These are phyloP conservation scores for Botrytis tulipae DNA, from an alignment of 2,329 filamentous ascomycete species.

Conservation along the genomic window DNA sequence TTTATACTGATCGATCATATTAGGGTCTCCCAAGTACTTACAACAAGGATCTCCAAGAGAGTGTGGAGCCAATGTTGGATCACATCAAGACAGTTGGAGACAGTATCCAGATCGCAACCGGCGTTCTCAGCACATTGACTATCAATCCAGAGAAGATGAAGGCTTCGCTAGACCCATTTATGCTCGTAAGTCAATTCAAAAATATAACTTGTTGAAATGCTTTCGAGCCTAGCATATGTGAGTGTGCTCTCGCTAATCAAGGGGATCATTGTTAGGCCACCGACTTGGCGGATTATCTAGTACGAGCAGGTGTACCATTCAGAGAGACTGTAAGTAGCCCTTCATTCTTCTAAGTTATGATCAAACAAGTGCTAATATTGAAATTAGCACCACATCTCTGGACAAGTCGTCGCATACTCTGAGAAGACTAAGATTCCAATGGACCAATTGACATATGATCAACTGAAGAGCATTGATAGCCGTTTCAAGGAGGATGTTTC, in stretches of 20 bases:
- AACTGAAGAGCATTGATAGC: slow-evolving; percentile 65
- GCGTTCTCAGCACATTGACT: slow-evolving; percentile 71
- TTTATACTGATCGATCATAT: slow-evolving; percentile 32
- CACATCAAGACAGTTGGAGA: slow-evolving; percentile 78
- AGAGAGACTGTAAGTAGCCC: slow-evolving; percentile 54
- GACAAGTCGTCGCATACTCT: slow-evolving; percentile 68
- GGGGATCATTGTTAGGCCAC: slow-evolving; percentile 39
- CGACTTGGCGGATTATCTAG: slow-evolving; percentile 63
- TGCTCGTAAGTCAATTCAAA: slow-evolving; percentile 51
- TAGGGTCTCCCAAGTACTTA: slow-evolving; percentile 57
- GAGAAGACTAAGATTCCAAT: slow-evolving; percentile 66
- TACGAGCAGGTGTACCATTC: slow-evolving; percentile 70
- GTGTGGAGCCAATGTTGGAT: slow-evolving; percentile 81
- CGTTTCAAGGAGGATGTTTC: slow-evolving; percentile 71
- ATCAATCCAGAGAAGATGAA: slow-evolving; percentile 73
- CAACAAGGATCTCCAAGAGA: slow-evolving; percentile 60
- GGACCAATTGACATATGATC: slow-evolving; percentile 62
- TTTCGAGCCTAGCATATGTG: slow-evolving; percentile 5
- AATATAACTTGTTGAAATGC: background rate
- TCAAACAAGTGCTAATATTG: background rate
- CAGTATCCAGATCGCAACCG: slow-evolving; percentile 78
- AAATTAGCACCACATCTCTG: slow-evolving; percentile 65
- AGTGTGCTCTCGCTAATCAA: background rate
- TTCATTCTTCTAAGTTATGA: background rate
- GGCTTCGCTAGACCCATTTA: slow-evolving; percentile 74